These are phyloP conservation scores for Aspergillus homomorphus DNA, from an alignment of 495 filamentous ascomycete genomes.

Conservation along the genomic window DNA sequence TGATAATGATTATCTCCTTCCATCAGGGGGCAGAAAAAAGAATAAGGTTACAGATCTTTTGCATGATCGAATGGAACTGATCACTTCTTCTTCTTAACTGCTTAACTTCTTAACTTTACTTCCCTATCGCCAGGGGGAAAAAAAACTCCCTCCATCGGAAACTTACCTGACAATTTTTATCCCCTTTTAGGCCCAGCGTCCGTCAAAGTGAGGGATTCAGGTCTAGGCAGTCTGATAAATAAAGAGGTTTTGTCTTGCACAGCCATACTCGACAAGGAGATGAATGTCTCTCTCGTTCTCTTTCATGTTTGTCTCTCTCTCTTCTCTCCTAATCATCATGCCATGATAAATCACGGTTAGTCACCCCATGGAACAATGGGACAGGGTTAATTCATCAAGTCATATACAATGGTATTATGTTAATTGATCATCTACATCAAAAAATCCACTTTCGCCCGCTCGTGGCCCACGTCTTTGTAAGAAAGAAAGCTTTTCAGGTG, in stretches of 20 bases:
- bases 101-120: no score
- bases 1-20: background rate
- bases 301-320: no score
- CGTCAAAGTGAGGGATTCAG: no score
- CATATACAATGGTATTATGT: background rate
- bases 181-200: background rate
- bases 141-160: no score
- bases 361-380: background rate
- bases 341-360: no score
- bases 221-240: no score
- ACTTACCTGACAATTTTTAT: background rate
- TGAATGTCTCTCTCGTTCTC: no score
- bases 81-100: no score
- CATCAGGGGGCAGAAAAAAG: no score
- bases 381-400: background rate
- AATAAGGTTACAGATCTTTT: background rate
- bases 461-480: background rate
- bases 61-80: background rate
- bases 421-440: background rate
- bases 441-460: background rate
- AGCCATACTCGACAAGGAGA: no score
- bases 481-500: background rate
- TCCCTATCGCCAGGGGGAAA: background rate
- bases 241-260: no score
- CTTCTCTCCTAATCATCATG: no score